phyloP scores from a whole-genome alignment of 306 rosid genomes.

The Datisca glomerata region DNA sequence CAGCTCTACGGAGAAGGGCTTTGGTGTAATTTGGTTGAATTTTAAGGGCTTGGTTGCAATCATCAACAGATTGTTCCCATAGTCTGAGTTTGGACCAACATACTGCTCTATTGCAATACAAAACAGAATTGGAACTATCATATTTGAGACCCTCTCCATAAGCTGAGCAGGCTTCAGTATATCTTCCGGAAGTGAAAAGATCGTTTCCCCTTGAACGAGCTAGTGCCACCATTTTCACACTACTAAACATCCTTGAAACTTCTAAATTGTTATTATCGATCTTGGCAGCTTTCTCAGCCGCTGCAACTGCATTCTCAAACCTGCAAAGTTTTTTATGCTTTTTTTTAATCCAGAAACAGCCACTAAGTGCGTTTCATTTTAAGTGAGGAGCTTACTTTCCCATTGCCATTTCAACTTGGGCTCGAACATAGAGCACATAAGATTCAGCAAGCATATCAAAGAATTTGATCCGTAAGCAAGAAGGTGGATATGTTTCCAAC shows the following conservation, averaged over 20 bases:
- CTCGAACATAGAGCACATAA: conserved; percentile 49
- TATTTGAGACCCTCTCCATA: conserved; percentile 87
- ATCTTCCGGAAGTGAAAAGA: conserved; percentile 62
- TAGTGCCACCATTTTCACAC: conserved; percentile 58
- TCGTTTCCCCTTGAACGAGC: conserved; percentile 74
- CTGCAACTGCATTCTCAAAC: conserved; percentile 65
- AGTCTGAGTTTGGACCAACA: conserved; percentile 87
- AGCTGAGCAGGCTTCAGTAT: conserved; percentile 71
- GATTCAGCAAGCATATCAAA: conserved; percentile 72
- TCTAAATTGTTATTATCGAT: conserved; percentile 43
- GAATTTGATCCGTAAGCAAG: conserved; percentile 43
- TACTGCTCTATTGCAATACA: conserved; percentile 81
- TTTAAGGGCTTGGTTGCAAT: conserved; percentile 73
- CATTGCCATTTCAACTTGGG: conserved; percentile 83
- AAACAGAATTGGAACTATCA: conserved; percentile 52
- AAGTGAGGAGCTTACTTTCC: conserved; percentile 52
- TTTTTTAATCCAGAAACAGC: conserved; percentile 16
- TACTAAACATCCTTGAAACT: conserved; percentile 39
- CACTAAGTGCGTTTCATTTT: neutral
- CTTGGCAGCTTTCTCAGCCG: conserved; percentile 58
- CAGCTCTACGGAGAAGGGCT: conserved; percentile 79
- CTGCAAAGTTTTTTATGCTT: conserved; percentile 38
- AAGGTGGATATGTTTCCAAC: conserved; percentile 43
- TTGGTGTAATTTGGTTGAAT: conserved; percentile 73
- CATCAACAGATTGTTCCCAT: conserved; percentile 84